phyloP scores from a whole-genome alignment of 306 rosid species.

The Lagenaria siceraria region DNA sequence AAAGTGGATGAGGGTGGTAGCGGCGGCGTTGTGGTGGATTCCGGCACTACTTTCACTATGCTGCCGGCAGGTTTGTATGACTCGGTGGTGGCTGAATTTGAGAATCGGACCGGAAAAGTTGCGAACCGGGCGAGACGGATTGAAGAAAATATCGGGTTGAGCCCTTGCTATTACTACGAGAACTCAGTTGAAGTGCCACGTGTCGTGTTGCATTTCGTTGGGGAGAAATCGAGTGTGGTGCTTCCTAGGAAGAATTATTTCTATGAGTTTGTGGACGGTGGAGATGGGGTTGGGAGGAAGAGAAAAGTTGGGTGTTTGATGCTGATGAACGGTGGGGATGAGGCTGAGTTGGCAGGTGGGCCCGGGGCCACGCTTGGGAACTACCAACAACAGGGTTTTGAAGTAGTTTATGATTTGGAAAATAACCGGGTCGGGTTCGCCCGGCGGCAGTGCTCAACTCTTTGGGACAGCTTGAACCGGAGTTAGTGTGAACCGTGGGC shows the following conservation, averaged over 20 bases:
- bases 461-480: constrained; percentile 62
- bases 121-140: constrained; percentile 48
- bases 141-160: constrained; percentile 58
- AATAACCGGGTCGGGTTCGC: constrained; percentile 76
- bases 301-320: constrained; percentile 73
- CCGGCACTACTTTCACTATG: constrained; percentile 93
- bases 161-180: constrained; percentile 54
- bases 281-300: constrained; percentile 25
- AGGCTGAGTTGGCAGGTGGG: constrained; percentile 54
- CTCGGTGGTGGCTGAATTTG: constrained; percentile 59
- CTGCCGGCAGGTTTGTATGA: constrained; percentile 48
- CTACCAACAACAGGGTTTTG: constrained; percentile 90
- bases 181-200: constrained; percentile 30
- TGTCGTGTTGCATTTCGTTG: constrained; percentile 57
- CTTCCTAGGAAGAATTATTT: constrained; percentile 66
- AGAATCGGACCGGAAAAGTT: constrained; percentile 41
- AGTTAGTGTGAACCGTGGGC: background rate
- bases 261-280: constrained; percentile 58
- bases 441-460: constrained; percentile 52
- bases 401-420: constrained; percentile 71
- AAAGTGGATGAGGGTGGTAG: constrained; percentile 40
- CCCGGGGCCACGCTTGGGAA: constrained; percentile 87
- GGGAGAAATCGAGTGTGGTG: constrained; percentile 49
- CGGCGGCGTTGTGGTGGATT: constrained; percentile 85
- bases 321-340: constrained; percentile 93